phyloP scores from a whole-genome alignment of 2,329 filamentous ascomycete genomes.

The Scortechinia acanthostroma region DNA sequence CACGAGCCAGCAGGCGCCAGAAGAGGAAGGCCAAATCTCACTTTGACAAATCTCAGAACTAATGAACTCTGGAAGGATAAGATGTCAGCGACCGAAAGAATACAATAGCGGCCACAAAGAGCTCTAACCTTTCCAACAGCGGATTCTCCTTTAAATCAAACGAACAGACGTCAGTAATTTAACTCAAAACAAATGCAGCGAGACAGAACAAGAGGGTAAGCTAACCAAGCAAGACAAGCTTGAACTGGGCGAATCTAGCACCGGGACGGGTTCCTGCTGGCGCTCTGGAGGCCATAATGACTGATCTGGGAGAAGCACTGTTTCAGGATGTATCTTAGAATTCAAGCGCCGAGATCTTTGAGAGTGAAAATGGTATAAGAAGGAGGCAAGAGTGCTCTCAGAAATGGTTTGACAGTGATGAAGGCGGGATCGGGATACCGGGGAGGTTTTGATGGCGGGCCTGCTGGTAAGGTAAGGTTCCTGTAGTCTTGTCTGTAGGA shows the following conservation, averaged over 20 bases:
- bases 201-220: constrained; percentile 7
- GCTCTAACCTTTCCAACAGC: constrained; percentile 85
- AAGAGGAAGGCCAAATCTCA: constrained; percentile 32
- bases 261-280: constrained; percentile 42
- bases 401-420: too few species aligned
- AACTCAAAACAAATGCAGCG: not conserved
- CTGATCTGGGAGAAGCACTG: too few species aligned
- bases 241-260: constrained; percentile 95
- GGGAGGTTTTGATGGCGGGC: too few species aligned
- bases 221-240: constrained; percentile 91
- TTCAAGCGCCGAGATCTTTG: too few species aligned
- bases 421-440: too few species aligned
- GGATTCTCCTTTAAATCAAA: constrained; percentile 69
- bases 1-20: too few species aligned
- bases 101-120: constrained; percentile 5
- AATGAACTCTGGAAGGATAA: constrained; percentile 70
- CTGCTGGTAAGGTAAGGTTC: too few species aligned
- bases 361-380: too few species aligned
- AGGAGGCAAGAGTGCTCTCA: too few species aligned
- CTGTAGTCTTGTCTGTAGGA: too few species aligned
- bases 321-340: too few species aligned
- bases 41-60: constrained; percentile 96
- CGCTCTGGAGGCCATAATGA: constrained; percentile 75
- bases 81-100: constrained; percentile 1
- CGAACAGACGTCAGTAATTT: not conserved